phyloP scores from a whole-genome alignment of 83 land plant genomes.

The Picea abies region DNA sequence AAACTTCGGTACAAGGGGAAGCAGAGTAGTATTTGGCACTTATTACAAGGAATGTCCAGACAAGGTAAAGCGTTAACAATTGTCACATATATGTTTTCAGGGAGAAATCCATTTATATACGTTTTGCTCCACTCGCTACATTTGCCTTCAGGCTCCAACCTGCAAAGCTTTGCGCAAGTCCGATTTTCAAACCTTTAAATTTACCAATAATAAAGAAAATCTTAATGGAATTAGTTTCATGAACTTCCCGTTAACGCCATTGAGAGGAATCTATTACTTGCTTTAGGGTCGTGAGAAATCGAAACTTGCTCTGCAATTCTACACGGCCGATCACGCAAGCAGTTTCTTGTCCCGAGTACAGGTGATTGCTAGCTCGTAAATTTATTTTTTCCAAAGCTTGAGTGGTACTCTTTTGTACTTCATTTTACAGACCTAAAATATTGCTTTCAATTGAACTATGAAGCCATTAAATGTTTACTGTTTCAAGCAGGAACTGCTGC shows the following conservation, averaged over 20 bases:
- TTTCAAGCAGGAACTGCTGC: not conserved
- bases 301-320: constrained; percentile 2
- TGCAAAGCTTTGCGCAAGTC: no score
- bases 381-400: not conserved
- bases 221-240: not conserved
- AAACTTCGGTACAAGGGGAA: not conserved
- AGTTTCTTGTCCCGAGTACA: not conserved
- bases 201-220: not conserved
- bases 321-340: not conserved
- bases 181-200: no score
- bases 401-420: not conserved
- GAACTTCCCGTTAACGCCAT: not conserved
- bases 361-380: not conserved
- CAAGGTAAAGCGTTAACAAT: not conserved
- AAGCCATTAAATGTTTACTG: not conserved
- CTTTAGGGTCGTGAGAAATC: constrained; percentile 10
- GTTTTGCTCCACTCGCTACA: no score
- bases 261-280: not conserved
- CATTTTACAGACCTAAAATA: not conserved
- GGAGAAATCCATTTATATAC: no score
- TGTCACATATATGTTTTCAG: no score
- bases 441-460: not conserved
- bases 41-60: not conserved
- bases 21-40: constrained; percentile 4
- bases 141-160: no score